A percentile compares a stretch with the other conserved stretches of the same genome.
phyloP scores from a whole-genome alignment of 2,329 filamentous ascomycete species.

The Fusarium temperatum region DNA sequence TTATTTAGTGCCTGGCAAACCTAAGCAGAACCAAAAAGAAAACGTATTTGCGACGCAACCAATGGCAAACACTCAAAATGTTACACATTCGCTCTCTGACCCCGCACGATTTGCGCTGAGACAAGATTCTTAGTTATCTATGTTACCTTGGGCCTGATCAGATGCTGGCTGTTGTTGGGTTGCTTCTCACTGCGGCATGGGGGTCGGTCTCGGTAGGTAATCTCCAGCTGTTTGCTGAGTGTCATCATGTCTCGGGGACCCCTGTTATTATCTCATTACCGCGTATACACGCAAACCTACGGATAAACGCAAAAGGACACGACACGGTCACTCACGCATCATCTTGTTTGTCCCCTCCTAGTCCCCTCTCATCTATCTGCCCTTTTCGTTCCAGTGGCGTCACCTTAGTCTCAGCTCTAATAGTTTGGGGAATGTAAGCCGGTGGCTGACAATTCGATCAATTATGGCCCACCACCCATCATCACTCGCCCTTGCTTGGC shows the following conservation, averaged over 20 bases:
- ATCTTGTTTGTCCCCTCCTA: neutral
- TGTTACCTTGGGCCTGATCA: neutral
- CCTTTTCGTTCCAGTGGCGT: neutral
- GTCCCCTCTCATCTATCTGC: neutral
- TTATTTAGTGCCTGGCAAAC: neutral
- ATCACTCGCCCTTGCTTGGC: neutral
- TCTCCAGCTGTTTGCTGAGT: neutral
- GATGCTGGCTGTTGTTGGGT: neutral
- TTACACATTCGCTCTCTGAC: constrained; percentile 9
- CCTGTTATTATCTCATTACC: neutral
- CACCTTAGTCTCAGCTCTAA: constrained; percentile 1
- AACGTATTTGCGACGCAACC: neutral
- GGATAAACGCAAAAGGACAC: neutral
- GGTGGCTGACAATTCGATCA: neutral
- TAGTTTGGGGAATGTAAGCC: neutral
- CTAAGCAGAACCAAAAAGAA: neutral
- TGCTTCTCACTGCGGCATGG: neutral
- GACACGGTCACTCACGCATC: neutral
- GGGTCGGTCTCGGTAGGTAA: neutral
- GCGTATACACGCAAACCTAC: neutral
- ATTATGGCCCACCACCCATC: neutral
- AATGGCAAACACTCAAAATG: neutral
- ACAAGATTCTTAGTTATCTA: neutral
- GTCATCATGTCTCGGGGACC: neutral
- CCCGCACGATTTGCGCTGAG: constrained; percentile 1